A percentile compares a stretch with the other conserved stretches of the same genome.
phyloP scores from a whole-genome alignment of 805 yeast genomes.

The Cyberlindnera saturnus region DNA sequence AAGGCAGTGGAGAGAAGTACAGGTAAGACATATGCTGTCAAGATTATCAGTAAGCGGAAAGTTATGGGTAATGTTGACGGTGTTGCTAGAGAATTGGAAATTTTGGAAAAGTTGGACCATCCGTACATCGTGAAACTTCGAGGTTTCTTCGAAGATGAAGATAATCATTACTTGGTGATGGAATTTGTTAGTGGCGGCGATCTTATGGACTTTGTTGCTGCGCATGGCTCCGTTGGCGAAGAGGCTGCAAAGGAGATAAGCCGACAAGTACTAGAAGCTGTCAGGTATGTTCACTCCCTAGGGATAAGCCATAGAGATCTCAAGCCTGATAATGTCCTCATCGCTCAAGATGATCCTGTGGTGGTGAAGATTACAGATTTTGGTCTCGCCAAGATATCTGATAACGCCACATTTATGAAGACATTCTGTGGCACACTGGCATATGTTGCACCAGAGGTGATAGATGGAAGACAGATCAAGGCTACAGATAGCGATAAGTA shows the following conservation, averaged over 20 bases:
- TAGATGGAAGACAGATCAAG: slow-evolving; percentile 33
- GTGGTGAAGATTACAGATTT: slow-evolving; percentile 91
- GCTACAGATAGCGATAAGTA: slow-evolving; percentile 36
- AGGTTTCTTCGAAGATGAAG: slow-evolving; percentile 80
- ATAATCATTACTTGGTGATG: slow-evolving; percentile 84
- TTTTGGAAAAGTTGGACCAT: slow-evolving; percentile 71
- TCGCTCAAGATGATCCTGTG: slow-evolving; percentile 88
- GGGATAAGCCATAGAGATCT: slow-evolving; percentile 96
- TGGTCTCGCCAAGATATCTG: slow-evolving; percentile 90
- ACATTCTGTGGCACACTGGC: slow-evolving; percentile 98
- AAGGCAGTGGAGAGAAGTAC: slow-evolving; percentile 82
- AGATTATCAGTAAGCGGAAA: slow-evolving; percentile 78
- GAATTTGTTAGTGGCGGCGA: slow-evolving; percentile 97
- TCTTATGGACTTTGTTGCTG: slow-evolving; percentile 93
- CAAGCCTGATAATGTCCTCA: slow-evolving; percentile 92
- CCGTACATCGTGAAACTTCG: slow-evolving; percentile 78
- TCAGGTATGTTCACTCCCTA: slow-evolving; percentile 77
- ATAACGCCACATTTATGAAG: slow-evolving; percentile 78
- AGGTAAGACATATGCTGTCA: slow-evolving; percentile 85
- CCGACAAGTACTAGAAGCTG: slow-evolving; percentile 76
- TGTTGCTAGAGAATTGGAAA: slow-evolving; percentile 80
- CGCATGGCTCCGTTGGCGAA: slow-evolving; percentile 88
- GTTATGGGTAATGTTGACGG: slow-evolving; percentile 75
- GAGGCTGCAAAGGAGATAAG: slow-evolving; percentile 84
- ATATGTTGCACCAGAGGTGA: slow-evolving; percentile 93